Percentiles rank a stretch among this genome's conserved stretches.
Evolutionary conservation across 768 basidiomycete species (phyloP).

Genomic region (Phlegmacium glaucopus): DNA sequence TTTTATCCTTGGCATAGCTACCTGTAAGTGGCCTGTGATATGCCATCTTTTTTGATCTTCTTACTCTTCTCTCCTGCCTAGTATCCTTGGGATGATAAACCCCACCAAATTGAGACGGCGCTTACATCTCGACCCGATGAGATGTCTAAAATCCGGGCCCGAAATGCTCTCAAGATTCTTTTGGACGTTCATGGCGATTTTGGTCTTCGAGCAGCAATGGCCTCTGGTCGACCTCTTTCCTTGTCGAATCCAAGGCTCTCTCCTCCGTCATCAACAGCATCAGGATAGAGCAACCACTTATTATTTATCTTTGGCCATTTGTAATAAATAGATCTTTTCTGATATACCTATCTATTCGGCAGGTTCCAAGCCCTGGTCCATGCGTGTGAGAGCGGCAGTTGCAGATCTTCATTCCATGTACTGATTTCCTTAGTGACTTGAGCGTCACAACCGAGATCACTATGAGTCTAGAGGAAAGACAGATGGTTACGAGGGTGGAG

Average conservation of each 20-base stretch:
- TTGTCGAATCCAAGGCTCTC: constrained; percentile 38
- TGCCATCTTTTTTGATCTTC: constrained; percentile 9
- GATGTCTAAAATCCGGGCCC: constrained; percentile 82
- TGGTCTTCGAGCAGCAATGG: constrained; percentile 52
- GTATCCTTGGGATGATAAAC: constrained; percentile 81
- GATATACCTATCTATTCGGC: too few species aligned
- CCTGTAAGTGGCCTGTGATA: constrained; percentile 38
- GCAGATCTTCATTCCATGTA: too few species aligned
- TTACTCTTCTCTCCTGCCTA: constrained; percentile 31
- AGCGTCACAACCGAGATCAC: constrained; percentile 23
- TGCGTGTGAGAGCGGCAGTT: too few species aligned
- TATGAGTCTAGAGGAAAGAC: constrained; percentile 17
- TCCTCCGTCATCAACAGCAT: constrained; percentile 17
- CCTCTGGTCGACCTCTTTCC: constrained; percentile 34
- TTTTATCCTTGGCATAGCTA: constrained; percentile 28
- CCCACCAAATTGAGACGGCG: constrained; percentile 63
- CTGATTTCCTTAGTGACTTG: constrained; percentile 10
- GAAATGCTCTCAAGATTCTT: constrained; percentile 92
- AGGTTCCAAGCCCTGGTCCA: too few species aligned
- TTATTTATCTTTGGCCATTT: neutral
- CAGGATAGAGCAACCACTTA: constrained; percentile 7
- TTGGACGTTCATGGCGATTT: constrained; percentile 91
- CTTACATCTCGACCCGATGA: constrained; percentile 76
- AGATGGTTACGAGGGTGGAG: constrained; percentile 30
- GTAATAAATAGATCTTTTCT: constrained; percentile 13